These are phyloP conservation scores for Persicaria maculosa DNA, from an alignment of 148 eudicot species.

Conservation along the genomic window DNA sequence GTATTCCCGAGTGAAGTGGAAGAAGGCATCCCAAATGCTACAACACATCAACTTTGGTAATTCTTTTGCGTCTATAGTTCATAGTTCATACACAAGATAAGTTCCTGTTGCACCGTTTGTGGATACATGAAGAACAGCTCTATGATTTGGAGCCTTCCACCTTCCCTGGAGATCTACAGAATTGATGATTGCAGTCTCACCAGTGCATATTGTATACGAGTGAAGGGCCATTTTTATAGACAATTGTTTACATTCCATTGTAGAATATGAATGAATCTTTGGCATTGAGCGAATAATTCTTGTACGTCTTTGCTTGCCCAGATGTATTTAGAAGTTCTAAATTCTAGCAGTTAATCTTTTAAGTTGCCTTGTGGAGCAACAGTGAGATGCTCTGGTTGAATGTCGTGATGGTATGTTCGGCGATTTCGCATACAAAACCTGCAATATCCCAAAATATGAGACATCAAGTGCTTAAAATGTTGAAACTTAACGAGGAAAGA, in stretches of 20 bases:
- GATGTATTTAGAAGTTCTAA: too few relatives aligned
- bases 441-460: too few relatives aligned
- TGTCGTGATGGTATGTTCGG: too few relatives aligned
- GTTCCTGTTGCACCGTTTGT: background rate
- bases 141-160: background rate
- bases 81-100: background rate
- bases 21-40: background rate
- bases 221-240: background rate
- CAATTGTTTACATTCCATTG: background rate
- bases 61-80: background rate
- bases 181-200: background rate
- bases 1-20: background rate
- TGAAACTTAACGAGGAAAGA: too few relatives aligned
- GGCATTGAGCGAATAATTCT: background rate
- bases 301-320: too few relatives aligned
- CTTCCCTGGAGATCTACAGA: background rate
- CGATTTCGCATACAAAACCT: too few relatives aligned
- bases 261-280: background rate
- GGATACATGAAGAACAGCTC: background rate
- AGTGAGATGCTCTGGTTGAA: too few relatives aligned
- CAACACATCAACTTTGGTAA: background rate
- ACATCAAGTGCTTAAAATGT: too few relatives aligned
- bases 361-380: too few relatives aligned
- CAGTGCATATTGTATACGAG: background rate
- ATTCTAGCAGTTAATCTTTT: too few relatives aligned